phyloP scores from a whole-genome alignment of 306 rosid species.

The Prunus mume region DNA sequence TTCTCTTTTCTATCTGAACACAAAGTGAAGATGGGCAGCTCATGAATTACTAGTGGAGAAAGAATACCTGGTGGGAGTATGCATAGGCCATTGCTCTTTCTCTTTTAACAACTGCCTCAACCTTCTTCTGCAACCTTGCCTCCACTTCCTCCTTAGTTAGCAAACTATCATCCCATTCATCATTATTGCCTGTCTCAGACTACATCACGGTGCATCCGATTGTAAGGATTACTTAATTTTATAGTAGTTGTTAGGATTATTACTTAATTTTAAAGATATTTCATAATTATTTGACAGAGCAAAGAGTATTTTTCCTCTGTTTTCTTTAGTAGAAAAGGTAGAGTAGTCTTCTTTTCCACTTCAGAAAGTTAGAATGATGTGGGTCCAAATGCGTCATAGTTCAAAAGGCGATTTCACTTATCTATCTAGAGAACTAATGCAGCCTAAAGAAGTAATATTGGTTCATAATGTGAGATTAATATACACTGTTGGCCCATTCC shows the following conservation, averaged over 20 bases:
- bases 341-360: not conserved
- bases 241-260: constrained; percentile 6
- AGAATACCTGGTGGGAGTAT: constrained; percentile 79
- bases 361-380: not conserved
- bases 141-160: constrained; percentile 90
- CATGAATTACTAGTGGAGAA: not conserved
- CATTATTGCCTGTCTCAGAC: constrained; percentile 78
- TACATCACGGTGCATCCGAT: constrained; percentile 27
- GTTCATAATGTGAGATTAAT: too few species aligned
- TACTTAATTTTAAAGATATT: not conserved
- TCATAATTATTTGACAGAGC: not conserved
- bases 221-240: constrained; percentile 4
- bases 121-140: constrained; percentile 79
- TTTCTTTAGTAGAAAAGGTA: not conserved
- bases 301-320: not conserved
- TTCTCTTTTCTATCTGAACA: too few species aligned
- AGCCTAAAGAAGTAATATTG: too few species aligned
- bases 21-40: too few species aligned
- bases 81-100: constrained; percentile 97
- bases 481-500: too few species aligned
- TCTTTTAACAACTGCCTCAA: constrained; percentile 86
- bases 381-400: not conserved
- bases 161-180: constrained; percentile 92
- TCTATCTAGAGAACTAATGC: not conserved
- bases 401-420: not conserved